Conservation (phyloP, 192 early-diverging fungal genomes). For the Obelidium mucronatum region DNA sequence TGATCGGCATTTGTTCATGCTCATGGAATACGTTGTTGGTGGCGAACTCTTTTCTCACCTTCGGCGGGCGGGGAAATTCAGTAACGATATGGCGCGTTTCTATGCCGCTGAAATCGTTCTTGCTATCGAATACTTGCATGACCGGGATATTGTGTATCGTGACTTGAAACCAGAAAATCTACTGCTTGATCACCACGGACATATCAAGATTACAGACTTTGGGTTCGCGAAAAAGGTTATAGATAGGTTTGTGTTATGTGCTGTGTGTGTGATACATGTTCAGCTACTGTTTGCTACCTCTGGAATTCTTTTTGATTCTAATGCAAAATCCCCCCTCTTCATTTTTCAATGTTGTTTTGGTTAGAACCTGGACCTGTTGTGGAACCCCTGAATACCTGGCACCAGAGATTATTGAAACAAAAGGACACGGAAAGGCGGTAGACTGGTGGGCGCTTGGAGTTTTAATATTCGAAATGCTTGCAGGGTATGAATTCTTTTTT, state of each 20-base stretch:
- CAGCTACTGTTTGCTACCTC: no score
- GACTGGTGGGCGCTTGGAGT: constrained; percentile 99
- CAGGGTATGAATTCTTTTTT: constrained; percentile 66
- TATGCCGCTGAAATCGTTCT: constrained; percentile 84
- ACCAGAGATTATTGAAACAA: constrained; percentile 84
- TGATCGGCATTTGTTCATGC: constrained; percentile 81
- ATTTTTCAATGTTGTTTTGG: no score
- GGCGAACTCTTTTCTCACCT: constrained; percentile 92
- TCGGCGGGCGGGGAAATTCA: constrained; percentile 74
- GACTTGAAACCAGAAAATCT: constrained; percentile 89
- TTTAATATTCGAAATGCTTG: constrained; percentile 96
- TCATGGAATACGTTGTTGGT: constrained; percentile 91
- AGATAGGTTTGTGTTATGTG: constrained; percentile 57
- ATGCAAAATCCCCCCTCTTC: background rate
- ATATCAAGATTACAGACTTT: constrained; percentile 89
- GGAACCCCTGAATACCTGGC: constrained; percentile 83
- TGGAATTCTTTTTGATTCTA: background rate
- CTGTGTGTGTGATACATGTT: background rate
- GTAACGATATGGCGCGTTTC: constrained; percentile 78
- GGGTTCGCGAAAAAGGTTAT: constrained; percentile 75
- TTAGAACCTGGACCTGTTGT: constrained; percentile 85
- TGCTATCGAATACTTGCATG: constrained; percentile 84
- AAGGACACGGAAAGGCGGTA: constrained; percentile 95
- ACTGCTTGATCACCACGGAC: constrained; percentile 73
- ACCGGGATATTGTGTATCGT: constrained; percentile 79